These are phyloP conservation scores for Nicotiana attenuata DNA, from an alignment of 257 asterid genomes.

Conservation along the genomic window DNA sequence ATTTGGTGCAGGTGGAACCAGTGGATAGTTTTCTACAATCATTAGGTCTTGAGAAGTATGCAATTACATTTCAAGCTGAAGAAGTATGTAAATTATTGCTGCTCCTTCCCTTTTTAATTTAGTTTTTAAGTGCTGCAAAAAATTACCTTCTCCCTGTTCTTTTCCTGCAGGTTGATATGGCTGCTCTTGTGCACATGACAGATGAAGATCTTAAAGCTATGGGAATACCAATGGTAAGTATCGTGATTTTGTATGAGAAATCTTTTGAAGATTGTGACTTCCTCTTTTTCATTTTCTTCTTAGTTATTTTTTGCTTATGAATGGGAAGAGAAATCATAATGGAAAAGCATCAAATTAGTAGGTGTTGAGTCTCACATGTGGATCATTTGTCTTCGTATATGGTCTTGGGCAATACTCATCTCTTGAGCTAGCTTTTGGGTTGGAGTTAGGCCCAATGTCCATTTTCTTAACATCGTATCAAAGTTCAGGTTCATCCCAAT, in stretches of 20 bases:
- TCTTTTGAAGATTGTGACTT: background rate
- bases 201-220: conserved; percentile 97
- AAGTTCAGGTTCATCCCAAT: too few species aligned
- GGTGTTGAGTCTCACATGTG: too few species aligned
- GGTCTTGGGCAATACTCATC: too few species aligned
- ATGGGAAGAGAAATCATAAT: background rate
- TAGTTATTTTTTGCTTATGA: background rate
- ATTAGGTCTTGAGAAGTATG: conserved; percentile 83
- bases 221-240: conserved; percentile 92
- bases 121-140: conserved; percentile 9
- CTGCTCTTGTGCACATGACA: conserved; percentile 88
- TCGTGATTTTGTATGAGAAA: background rate
- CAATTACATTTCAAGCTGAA: conserved; percentile 94
- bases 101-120: conserved; percentile 9
- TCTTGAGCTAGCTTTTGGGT: too few species aligned
- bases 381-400: too few species aligned
- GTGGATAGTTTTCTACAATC: conserved; percentile 79
- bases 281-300: background rate
- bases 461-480: too few species aligned
- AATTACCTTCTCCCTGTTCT: conserved; percentile 1
- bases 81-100: conserved; percentile 48
- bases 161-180: conserved; percentile 85
- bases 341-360: background rate
- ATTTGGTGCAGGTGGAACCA: conserved; percentile 61
- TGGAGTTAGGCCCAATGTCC: too few species aligned